These are phyloP conservation scores for Coprinopsis strossmayeri DNA, from an alignment of 768 basidiomycete genomes.

Conservation along the genomic window DNA sequence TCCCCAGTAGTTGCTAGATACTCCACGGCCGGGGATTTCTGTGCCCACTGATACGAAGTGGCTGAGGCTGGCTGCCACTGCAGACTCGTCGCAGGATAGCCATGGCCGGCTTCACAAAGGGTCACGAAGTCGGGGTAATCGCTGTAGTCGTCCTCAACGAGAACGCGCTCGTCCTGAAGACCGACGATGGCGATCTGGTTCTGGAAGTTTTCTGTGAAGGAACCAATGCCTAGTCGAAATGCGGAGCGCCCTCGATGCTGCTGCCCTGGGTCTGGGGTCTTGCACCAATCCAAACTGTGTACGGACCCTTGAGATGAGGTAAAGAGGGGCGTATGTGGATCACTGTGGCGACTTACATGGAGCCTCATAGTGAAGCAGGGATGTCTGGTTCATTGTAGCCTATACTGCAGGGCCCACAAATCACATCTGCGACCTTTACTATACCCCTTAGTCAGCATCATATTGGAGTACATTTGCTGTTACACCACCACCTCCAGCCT, in stretches of 20 bases:
- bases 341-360: conserved; percentile 52
- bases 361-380: conserved; percentile 76
- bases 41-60: conserved; percentile 56
- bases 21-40: conserved; percentile 64
- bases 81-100: conserved; percentile 89
- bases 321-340: not conserved
- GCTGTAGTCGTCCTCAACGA: conserved; percentile 77
- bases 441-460: too few species aligned
- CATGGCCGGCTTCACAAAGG: conserved; percentile 77
- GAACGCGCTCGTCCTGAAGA: conserved; percentile 79
- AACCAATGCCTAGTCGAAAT: conserved; percentile 82
- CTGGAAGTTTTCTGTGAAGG: conserved; percentile 78
- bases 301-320: conserved; percentile 59
- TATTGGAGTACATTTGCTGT: not conserved
- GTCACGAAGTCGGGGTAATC: conserved; percentile 85
- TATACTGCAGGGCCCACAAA: not conserved
- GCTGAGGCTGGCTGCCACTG: conserved; percentile 88
- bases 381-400: conserved; percentile 55
- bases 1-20: conserved; percentile 92
- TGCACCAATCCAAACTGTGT: conserved; percentile 85
- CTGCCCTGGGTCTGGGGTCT: conserved; percentile 67
- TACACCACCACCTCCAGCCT: too few species aligned
- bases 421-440: too few species aligned
- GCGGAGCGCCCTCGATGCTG: conserved; percentile 67
- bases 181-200: conserved; percentile 78